Conservation (phyloP, 768 basidiomycete species). For the Lactarius trivialis region DNA sequence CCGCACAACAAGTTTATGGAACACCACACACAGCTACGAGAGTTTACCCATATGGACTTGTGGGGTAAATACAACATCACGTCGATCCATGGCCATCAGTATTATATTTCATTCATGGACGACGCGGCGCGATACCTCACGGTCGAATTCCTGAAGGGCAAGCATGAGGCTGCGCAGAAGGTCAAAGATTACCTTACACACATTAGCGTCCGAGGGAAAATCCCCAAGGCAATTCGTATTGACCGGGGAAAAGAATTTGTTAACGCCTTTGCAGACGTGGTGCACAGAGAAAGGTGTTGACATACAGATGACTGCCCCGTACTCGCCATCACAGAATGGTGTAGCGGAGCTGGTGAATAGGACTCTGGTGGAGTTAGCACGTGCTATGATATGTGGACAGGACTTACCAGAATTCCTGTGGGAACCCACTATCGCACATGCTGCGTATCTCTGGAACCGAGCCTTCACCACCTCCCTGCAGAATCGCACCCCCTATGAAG, state of each 20-base stretch:
- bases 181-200: background rate
- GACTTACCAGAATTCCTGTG: background rate
- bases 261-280: background rate
- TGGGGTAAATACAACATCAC: background rate
- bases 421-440: background rate
- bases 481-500: background rate
- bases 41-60: background rate
- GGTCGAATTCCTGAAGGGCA: background rate
- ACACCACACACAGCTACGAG: background rate
- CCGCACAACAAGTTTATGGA: background rate
- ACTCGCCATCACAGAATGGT: background rate
- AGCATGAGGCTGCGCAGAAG: background rate
- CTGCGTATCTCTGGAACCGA: background rate
- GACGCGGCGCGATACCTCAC: rapidly evolving
- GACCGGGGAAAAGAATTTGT: background rate
- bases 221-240: rapidly evolving
- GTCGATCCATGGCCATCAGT: background rate
- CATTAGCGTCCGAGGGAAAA: rapidly evolving
- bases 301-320: background rate
- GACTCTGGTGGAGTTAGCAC: background rate
- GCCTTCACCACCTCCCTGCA: rapidly evolving
- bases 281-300: background rate
- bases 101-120: background rate
- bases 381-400: rapidly evolving
- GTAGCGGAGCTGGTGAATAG: background rate